These are phyloP conservation scores for Trypanosoma theileri DNA, from an alignment of 208 protist species.

Conservation along the genomic window DNA sequence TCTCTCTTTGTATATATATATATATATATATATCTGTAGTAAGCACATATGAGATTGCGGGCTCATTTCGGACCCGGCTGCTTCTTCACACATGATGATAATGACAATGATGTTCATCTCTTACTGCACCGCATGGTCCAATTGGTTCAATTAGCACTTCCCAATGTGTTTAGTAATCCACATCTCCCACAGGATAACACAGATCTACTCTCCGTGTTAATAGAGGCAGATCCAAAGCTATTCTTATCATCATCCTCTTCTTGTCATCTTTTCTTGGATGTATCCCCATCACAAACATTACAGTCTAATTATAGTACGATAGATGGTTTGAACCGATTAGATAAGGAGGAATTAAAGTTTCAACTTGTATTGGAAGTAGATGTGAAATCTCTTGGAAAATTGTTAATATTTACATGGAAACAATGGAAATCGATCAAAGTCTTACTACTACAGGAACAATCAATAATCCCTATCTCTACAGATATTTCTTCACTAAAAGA, in stretches of 20 bases:
- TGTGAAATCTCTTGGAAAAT: not conserved
- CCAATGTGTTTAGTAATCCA: not conserved
- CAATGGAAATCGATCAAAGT: slow-evolving; percentile 14
- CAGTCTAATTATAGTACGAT: too few species aligned
- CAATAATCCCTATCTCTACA: not conserved
- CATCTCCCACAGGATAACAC: not conserved
- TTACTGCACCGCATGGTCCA: slow-evolving; percentile 5
- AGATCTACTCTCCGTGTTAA: not conserved
- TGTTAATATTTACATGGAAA: slow-evolving; percentile 1
- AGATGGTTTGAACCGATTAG: not conserved
- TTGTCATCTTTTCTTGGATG: too few species aligned
- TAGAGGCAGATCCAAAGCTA: not conserved
- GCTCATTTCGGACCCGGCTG: slow-evolving; percentile 9
- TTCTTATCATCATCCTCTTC: too few species aligned
- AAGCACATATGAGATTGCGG: not conserved
- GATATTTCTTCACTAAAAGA: not conserved
- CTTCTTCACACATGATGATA: not conserved
- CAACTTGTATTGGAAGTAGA: slow-evolving; percentile 9
- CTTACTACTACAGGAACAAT: not conserved
- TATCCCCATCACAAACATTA: too few species aligned
- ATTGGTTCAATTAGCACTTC: slow-evolving; percentile 15
- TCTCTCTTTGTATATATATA: not conserved
- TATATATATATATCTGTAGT: not conserved
- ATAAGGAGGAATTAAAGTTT: not conserved
- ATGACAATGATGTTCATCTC: slow-evolving; percentile 6